Base-by-base conservation (phyloP, 2,329 filamentous ascomycete genomes). In the Alternaria sp. region DNA sequence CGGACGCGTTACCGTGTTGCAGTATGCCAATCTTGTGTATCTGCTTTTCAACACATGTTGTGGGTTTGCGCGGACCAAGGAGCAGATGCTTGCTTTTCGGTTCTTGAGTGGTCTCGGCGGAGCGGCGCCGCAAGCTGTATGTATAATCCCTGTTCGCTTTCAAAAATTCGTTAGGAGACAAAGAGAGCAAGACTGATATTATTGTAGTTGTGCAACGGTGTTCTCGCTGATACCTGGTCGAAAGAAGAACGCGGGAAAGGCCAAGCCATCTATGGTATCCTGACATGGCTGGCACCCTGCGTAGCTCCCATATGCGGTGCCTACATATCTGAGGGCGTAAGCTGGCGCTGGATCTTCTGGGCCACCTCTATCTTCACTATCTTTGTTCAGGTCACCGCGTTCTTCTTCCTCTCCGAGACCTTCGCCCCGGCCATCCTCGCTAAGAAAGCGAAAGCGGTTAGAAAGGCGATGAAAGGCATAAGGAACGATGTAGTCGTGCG, bases 341-440 rank as follows among this genome's bases (percentile, higher is more conserved):
- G 76, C 3, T 92, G 90, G 90, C 85, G 89, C 39, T 92, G 90
- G 90, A 85, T 88, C 14, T 92, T 92, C 78, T 91, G 86, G 79
- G 82, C 86, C 0, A 89, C 87, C 1, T 87, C 87, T 2, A 88
- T 91, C 59, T 80, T 81, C 14, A 86, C 87, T 61, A 87, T 83
- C 3, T 62, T 86, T 18, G 84, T 92, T 51, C 88, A 90, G 70
- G 52, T 85, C 20, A 77, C 84, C 0, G 89, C 89, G 6, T 76
- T 90, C 42, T 84, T 88, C 70, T 84, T 89, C 65, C 81, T 88
- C 62, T 68, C 70, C 22, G 83, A 86, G 64, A 84, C 82, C 0
- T 85, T 83, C 64, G 79, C 79, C 1, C 81, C 82, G 0, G 66
- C 78, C 3, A 77, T 86, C 5, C 69, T 86, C 8, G 77, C 79